Conservation (phyloP, 345 rosid species). For the Hirschfeldia incana region DNA sequence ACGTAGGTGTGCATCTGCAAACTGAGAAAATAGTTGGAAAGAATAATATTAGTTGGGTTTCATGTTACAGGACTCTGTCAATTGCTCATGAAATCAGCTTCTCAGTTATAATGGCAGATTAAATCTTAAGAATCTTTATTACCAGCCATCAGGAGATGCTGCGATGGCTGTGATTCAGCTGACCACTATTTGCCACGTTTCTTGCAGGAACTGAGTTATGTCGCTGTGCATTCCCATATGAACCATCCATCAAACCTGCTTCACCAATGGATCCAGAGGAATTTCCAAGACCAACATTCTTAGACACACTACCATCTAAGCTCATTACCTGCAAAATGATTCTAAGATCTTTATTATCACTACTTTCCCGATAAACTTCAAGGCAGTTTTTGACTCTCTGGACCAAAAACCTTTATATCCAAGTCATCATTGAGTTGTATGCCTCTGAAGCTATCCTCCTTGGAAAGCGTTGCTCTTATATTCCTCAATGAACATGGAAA, state of each 20-base stretch:
- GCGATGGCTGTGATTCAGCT: not conserved
- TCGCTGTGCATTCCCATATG: constrained; percentile 36
- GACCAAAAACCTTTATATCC: constrained; percentile 49
- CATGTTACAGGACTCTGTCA: too few relatives aligned
- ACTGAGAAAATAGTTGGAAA: too few relatives aligned
- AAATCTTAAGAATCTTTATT: too few relatives aligned
- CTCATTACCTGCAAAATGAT: constrained; percentile 46
- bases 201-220: constrained; percentile 40
- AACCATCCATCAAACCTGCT: constrained; percentile 38
- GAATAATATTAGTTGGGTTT: too few relatives aligned
- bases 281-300: constrained; percentile 39
- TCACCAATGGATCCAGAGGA: constrained; percentile 49
- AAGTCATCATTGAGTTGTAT: constrained; percentile 47
- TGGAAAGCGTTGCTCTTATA: constrained; percentile 44
- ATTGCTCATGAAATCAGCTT: too few relatives aligned
- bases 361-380: not conserved
- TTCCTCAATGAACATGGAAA: constrained; percentile 55
- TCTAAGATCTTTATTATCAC: too few relatives aligned
- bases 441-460: constrained; percentile 53
- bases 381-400: constrained; percentile 42
- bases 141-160: too few relatives aligned
- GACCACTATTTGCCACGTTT: constrained; percentile 59
- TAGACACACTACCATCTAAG: constrained; percentile 23
- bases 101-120: too few relatives aligned
- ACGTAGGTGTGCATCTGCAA: too few relatives aligned